Evolutionary conservation across 148 eudicot species (phyloP), one percentile per base, ranked within the genome.

Genomic region (Chenopodium album): DNA sequence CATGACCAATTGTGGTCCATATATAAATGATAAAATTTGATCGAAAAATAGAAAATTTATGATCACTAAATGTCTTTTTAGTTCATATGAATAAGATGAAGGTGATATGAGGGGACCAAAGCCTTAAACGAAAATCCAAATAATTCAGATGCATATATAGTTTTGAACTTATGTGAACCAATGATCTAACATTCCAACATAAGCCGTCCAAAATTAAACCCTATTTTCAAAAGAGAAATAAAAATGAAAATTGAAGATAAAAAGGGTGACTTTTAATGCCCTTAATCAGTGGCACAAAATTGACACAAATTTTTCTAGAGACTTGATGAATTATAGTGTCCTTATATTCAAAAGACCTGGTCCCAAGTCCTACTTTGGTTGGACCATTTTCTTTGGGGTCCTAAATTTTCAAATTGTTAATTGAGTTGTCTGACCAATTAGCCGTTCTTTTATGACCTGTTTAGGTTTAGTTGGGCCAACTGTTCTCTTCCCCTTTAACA

Each of bases 401-500:
- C 47, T 31, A 13, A 66, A 52, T 32, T 32, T 48, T 79, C 65
- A 79, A 79, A 34, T 9, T 48, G 65, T 44, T n/a, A 74, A 28
- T 65, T 11, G 54, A 72, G 44, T 56, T 19, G 31, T 64, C 3
- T 72, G 64, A 73, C 23, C 54, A 48, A 31, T 71, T 8, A 71
- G 78, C 81, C 85, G 67, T 10, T 75, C 32, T 22, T 41, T 31
- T 77, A n/a, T 62, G 73, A 82, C 81, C 34, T 56, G 9, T 4
- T 78, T 83, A 78, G 82, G 85, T 78, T 62, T 54, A 34, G 82
- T 75, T 78, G 32, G 78, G 78, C 82, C 85, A 83, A 83, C 85
- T 7, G 1, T 72, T 44, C 7, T 11, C 54, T 44, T 72, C 54
- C 74, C 74, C 34, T 37, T 71, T 71, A 46, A 22, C 71, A 12